phyloP scores from a whole-genome alignment of 768 basidiomycete genomes.

The Auricularia sp. region DNA sequence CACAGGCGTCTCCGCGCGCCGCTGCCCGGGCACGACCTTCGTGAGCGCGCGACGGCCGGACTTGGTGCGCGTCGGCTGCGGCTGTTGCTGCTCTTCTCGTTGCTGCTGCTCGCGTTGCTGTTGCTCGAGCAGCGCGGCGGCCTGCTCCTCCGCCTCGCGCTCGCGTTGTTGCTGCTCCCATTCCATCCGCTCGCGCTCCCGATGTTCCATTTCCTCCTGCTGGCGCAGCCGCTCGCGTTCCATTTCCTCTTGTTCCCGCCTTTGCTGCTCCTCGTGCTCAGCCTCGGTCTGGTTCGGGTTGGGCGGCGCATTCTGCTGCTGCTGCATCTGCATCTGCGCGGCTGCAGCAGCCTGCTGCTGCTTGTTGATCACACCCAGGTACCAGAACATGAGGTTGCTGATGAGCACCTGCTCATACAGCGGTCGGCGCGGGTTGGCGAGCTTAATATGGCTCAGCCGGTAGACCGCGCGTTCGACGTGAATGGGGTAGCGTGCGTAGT shows the following conservation, averaged over 20 bases:
- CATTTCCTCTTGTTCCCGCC: constrained; percentile 24
- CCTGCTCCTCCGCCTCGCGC: constrained; percentile 34
- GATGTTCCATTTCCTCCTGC: constrained; percentile 33
- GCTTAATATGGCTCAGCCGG: constrained; percentile 93
- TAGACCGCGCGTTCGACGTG: constrained; percentile 99
- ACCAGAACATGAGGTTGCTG: constrained; percentile 98
- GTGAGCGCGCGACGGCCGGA: constrained; percentile 44
- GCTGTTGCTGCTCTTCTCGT: constrained; percentile 12
- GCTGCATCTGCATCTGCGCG: constrained; percentile 17
- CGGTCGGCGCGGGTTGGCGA: constrained; percentile 92
- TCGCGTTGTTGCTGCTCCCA: constrained; percentile 34
- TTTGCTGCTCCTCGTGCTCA: constrained; percentile 8
- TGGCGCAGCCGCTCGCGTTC: constrained; percentile 19
- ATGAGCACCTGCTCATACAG: constrained; percentile 94
- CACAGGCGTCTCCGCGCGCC: constrained; percentile 79
- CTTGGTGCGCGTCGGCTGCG: constrained; percentile 7
- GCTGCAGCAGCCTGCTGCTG: constrained; percentile 44
- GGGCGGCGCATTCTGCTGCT: constrained; percentile 3
- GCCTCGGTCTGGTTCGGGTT: neutral
- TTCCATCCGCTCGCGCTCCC: constrained; percentile 32
- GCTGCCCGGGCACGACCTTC: constrained; percentile 43
- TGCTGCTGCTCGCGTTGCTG: constrained; percentile 21
- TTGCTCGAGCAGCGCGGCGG: constrained; percentile 21
- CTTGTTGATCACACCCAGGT: constrained; percentile 94
- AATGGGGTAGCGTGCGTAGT: constrained; percentile 82